A percentile compares a stretch with the other conserved stretches of the same genome.
Conservation (phyloP, 2,329 filamentous ascomycete genomes). For the Xylaria digitata region DNA sequence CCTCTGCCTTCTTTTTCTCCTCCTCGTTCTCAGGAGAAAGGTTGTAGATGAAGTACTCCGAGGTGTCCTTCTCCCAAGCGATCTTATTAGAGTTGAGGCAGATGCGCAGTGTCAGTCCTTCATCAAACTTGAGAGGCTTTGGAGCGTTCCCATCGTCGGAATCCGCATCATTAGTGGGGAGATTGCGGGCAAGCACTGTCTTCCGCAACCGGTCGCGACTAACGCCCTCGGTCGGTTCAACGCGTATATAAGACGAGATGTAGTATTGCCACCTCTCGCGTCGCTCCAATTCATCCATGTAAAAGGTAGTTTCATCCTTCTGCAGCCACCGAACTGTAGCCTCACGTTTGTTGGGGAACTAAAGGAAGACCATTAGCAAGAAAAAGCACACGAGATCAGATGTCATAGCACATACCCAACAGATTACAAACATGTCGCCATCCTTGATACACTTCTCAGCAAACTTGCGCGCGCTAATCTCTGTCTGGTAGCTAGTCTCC, state of each 20-base stretch:
- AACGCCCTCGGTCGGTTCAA: constrained; percentile 88
- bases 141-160: constrained; percentile 72
- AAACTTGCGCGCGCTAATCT: constrained; percentile 90
- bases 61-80: constrained; percentile 76
- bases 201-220: constrained; percentile 72
- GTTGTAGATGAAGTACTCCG: constrained; percentile 79
- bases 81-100: constrained; percentile 83
- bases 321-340: constrained; percentile 78
- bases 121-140: constrained; percentile 70
- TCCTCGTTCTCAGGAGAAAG: constrained; percentile 75
- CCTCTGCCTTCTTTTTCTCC: constrained; percentile 70
- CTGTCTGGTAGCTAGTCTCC: constrained; percentile 87
- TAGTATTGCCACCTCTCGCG: constrained; percentile 94
- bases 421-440: constrained; percentile 88
- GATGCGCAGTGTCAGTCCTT: constrained; percentile 77
- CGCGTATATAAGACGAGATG: constrained; percentile 88
- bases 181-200: constrained; percentile 76
- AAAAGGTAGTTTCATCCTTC: constrained; percentile 80
- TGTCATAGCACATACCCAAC: constrained; percentile 77
- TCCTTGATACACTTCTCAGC: constrained; percentile 95
- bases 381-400: constrained; percentile 12
- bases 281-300: constrained; percentile 86
- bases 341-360: constrained; percentile 75
- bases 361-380: constrained; percentile 50
- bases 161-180: constrained; percentile 71